phyloP scores from a whole-genome alignment of 2,329 filamentous ascomycete genomes.

The Aspergillus floridensis region DNA sequence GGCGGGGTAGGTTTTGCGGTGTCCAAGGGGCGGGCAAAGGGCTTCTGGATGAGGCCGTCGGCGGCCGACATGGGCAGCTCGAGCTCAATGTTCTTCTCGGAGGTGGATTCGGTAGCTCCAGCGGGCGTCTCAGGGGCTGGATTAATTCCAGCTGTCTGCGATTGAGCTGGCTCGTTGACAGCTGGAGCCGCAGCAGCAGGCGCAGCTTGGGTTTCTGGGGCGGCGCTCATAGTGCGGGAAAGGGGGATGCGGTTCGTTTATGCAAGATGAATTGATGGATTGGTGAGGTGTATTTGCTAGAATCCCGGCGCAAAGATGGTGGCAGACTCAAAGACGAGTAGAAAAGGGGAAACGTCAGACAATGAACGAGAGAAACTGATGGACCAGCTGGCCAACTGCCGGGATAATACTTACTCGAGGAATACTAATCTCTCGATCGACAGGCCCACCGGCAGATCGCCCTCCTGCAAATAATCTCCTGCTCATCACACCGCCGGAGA shows the following conservation, averaged over 20 bases:
- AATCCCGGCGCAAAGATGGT: not conserved
- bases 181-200: constrained; percentile 1
- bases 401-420: not conserved
- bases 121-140: constrained; percentile 5
- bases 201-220: constrained; percentile 10
- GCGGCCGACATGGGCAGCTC: constrained; percentile 38
- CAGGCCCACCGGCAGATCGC: constrained; percentile 17
- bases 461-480: not conserved
- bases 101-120: constrained; percentile 4
- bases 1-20: constrained; percentile 57
- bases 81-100: constrained; percentile 19
- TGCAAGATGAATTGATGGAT: not conserved
- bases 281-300: not conserved
- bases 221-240: constrained; percentile 14
- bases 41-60: constrained; percentile 51
- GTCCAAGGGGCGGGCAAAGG: constrained; percentile 58
- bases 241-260: not conserved
- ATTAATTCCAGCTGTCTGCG: not conserved
- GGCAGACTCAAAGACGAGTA: not conserved
- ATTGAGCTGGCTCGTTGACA: constrained; percentile 1
- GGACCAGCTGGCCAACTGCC: not conserved
- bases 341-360: not conserved
- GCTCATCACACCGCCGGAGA: too few species aligned
- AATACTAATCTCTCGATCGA: constrained; percentile 10
- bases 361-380: not conserved